Base-by-base conservation (phyloP, 768 basidiomycete species). In the Lentinula edodes region DNA sequence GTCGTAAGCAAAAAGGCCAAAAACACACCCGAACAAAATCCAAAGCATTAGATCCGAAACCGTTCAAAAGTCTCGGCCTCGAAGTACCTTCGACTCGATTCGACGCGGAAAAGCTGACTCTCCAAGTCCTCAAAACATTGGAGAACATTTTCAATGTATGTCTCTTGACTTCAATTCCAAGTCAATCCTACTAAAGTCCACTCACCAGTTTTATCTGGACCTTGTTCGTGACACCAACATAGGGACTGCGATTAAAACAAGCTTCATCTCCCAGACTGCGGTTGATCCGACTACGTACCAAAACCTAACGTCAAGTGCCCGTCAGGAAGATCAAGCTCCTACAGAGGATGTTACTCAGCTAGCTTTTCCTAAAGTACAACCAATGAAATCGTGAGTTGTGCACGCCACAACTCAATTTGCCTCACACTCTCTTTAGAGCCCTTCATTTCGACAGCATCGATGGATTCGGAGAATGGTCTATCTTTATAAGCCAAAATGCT, bases 391-490 rank as follows among this genome's bases (percentile, higher is more conserved):
- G 65, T 77, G 20, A 43, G 76, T 70, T 43, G 41, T 13, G 28
- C 51, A 36, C 46, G 8, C 56, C 20, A 6, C 9, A 52, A 32
- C 9, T 32, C 34, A 52, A 51, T 18, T 20, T 43, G 39, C 15
- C 28, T 56, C 28, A 12, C 28, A 39, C 6, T 36, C 20, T 48
- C 23, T 43, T 12, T 61, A 79, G 76, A 5, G 84, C 83, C 0
- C 70, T 87, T 0, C 80, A 86, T 67, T 86, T 86, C 61, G 81
- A 86, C 28, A 83, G 76, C 43, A 78, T 80, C 0, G 75, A 80
- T 8, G 83, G 82, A 0, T 87, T 89, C 46, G 88, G 89, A 2
- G 77, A 80, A 23, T 90, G 88, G 89, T 73, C 73, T 0, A 81
- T 90, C 53, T 69, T 86, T 16, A 80, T 88, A 5, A 80, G 82